Evolutionary conservation across 2,329 filamentous ascomycete species (phyloP).

Genomic region (Ophiostoma triangulosporum): DNA sequence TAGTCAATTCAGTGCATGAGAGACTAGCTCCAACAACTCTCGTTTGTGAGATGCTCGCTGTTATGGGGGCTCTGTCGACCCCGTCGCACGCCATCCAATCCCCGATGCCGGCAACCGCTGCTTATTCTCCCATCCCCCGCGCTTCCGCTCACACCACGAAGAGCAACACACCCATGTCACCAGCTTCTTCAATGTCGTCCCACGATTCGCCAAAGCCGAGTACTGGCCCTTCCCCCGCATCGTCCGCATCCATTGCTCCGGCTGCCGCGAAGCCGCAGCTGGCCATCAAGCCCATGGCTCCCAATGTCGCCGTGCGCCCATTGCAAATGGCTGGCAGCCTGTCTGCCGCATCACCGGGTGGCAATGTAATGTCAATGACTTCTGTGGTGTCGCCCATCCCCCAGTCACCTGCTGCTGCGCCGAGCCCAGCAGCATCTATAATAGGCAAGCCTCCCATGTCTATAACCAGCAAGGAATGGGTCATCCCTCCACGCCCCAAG

Average conservation of each 20-base stretch:
- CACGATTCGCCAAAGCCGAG: conserved; percentile 9
- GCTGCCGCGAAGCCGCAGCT: conserved; percentile 9
- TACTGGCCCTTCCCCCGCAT: conserved; percentile 10
- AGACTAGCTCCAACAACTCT: conserved; percentile 1
- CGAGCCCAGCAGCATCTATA: conserved; percentile 4
- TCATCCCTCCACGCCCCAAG: conserved; percentile 71
- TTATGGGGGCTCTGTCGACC: conserved; percentile 8
- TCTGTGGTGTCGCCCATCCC: conserved; percentile 31
- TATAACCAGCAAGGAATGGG: conserved; percentile 74
- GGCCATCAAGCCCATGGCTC: conserved; percentile 12
- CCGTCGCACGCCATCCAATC: conserved; percentile 7
- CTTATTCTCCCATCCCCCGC: not conserved
- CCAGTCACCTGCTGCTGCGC: conserved; percentile 24
- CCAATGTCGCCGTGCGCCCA: conserved; percentile 13
- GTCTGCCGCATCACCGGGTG: conserved; percentile 9
- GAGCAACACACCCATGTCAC: conserved; percentile 11
- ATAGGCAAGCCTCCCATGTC: conserved; percentile 30
- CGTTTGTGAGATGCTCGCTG: conserved; percentile 10
- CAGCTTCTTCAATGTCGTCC: conserved; percentile 10
- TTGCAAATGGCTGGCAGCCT: conserved; percentile 15
- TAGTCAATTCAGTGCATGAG: not conserved
- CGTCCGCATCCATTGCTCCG: conserved; percentile 13
- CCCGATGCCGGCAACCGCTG: not conserved
- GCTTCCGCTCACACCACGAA: conserved; percentile 7
- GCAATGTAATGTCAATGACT: conserved; percentile 35